Base-by-base conservation (phyloP, 352 stramenopile species). In the Phytopythium helicoides region DNA sequence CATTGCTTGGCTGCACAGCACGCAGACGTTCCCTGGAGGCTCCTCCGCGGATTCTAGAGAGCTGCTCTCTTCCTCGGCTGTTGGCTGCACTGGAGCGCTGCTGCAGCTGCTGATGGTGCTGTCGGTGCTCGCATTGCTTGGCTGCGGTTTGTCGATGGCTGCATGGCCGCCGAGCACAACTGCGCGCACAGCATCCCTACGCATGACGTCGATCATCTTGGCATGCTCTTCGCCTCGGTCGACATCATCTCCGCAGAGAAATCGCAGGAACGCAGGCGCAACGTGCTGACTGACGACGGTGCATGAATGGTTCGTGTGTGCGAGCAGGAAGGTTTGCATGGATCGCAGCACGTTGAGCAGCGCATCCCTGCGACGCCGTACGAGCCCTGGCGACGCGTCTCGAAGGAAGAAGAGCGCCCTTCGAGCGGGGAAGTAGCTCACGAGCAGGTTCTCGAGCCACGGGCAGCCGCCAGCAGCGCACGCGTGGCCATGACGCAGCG, bases 401-500 rank as follows among this genome's bases (percentile, higher is more conserved):
- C 23, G 46, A 25, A 63, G 40, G 25, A 62, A 54, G 51, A 73
- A 62, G 16, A 45, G 57, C 36, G 36, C 16, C 16, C 35, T 62
- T 10, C 58, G 58, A n/a, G 60, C 49, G 0, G 60, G 60, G 47
- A 80, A 81, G 49, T 65, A 66, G 42, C 50, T 66, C 18, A 40
- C 42, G 18, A 82, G 22, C 23, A 75, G 76, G 36, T 55, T 71
- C 45, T 82, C 64, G 19, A 81, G 68, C 67, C 70, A 84, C 34
- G 68, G 70, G 54, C 73, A 84, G 22, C 52, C 57, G 16, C 50
- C 56, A 16, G 62, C 73, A 22, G 53, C 52, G 41, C 73, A 84
- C 18, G 64, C 71, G 55, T 84, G 73, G 25, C 73, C 73, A 46
- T 76, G 73, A 25, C 67, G 64, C 22, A 84, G 54, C n/a, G 54